These are phyloP conservation scores for Paramyrothecium sp. DNA, from an alignment of 2,329 filamentous ascomycete genomes.

Conservation along the genomic window DNA sequence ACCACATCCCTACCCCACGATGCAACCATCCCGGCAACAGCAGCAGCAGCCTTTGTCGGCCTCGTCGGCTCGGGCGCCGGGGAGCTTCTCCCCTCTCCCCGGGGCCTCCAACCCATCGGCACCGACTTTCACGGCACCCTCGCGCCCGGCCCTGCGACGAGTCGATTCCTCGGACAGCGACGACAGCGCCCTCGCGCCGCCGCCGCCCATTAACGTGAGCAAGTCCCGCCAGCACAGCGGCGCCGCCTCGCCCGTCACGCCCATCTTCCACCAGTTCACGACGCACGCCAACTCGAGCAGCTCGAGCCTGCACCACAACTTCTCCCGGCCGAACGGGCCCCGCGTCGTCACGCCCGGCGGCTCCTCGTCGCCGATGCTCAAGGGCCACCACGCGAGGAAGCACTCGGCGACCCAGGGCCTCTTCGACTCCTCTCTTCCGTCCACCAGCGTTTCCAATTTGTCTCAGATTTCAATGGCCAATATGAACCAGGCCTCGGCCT, in stretches of 20 bases:
- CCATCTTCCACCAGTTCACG: conserved; percentile 48
- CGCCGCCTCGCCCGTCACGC: conserved; percentile 35
- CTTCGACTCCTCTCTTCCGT: conserved; percentile 73
- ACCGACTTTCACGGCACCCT: conserved; percentile 17
- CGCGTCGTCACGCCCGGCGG: conserved; percentile 26
- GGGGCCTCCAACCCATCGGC: conserved; percentile 19
- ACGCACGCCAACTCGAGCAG: conserved; percentile 46
- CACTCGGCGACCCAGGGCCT: conserved; percentile 73
- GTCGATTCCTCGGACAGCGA: conserved; percentile 28
- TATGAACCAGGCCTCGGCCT: conserved; percentile 36
- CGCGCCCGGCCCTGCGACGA: conserved; percentile 31
- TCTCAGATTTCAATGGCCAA: conserved; percentile 47
- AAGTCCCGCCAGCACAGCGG: conserved; percentile 42
- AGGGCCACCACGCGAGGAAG: conserved; percentile 53
- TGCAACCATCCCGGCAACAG: conserved; percentile 47
- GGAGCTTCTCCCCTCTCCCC: conserved; percentile 56
- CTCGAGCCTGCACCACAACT: conserved; percentile 50
- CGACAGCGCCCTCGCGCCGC: conserved; percentile 20
- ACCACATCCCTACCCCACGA: conserved; percentile 22
- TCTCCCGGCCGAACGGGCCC: conserved; percentile 50
- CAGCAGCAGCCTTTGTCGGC: conserved; percentile 6
- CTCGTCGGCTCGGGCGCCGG: conserved; percentile 40
- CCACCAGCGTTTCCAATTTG: conserved; percentile 55
- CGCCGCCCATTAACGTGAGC: conserved; percentile 38
- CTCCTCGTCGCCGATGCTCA: conserved; percentile 27